Evolutionary conservation across 495 filamentous ascomycete species (phyloP), one percentile per base, ranked within the genome.

Genomic region (Staphylotrichum longicolle): DNA sequence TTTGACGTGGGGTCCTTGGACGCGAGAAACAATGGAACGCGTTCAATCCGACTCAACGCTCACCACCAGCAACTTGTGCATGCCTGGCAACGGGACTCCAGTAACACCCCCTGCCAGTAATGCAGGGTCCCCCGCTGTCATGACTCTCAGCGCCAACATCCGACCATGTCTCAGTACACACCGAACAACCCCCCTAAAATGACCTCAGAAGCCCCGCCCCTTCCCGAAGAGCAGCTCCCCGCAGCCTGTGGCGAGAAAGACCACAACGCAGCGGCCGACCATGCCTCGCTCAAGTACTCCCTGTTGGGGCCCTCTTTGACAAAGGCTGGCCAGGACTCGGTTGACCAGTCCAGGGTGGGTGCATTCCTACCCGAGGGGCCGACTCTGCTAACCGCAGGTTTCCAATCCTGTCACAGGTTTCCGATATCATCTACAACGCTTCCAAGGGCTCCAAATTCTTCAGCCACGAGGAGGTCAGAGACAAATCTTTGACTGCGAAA

Each of bases 371-470:
- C 30, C 41, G n/a, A 32, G 35, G 9, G 2, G 15, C n/a, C 37
- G 9, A 15, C 5, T 34, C 32, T 50, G 35, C 37, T 39, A 7
- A 7, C 37, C 37, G 5, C 37, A 6, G 37, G 10, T 10, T 6
- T 10, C 37, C 37, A 39, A 39, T 39, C 46, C 3, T 41, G 9
- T 20, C 27, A 1, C 57, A 89, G 85, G 89, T 96, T n/a, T 93
- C 92, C 0, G 91, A 98, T 72, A 86, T 99, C 60, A 99, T 99
- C 54, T 97, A 96, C 75, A 90, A 95, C 74, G 93, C 94, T 11
- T 96, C 91, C 11, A 96, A 92, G 72, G 95, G 95, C 32, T 96
- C 91, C 60, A 97, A 96, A 70, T 99, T 89, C 78, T 99, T 97
- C 80, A 91, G 89, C 67, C 90, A 92, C 65, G 95, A 98, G 69